Base-by-base conservation (phyloP, 2,329 filamentous ascomycete species). In the Stylonectria norvegica region DNA sequence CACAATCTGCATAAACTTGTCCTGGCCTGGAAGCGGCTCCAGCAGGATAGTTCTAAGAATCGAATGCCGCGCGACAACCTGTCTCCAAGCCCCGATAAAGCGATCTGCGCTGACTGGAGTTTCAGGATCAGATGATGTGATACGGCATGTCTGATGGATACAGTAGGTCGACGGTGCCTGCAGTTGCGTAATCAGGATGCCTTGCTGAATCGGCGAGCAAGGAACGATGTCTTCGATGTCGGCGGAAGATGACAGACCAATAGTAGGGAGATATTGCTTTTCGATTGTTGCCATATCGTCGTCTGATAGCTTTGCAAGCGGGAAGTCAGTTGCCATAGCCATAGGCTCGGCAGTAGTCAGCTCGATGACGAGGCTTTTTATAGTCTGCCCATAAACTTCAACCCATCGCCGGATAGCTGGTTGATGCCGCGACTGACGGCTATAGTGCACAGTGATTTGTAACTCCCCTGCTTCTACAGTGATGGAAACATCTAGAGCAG, bases 161-260 rank as follows among this genome's bases (percentile, higher is more conserved):
- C 16, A 19, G 9, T 19, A 56, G 15, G 34, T 29, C 10, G 28
- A 38, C 12, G 28, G 40, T 17, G 23, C 40, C 10, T 28, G 43
- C 19, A 33, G 22, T 38, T 30, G 35, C 55, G 52, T 63, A 14
- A 63, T 43, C 3, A 64, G 51, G 8, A 66, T 51, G 12, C 61
- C 62, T 10, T 59, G 51, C 23, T 65, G 62, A 40, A 61, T 55
- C 0, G 58, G 55, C 2, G 62, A 58, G 32, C 56, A 64, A 2
- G 63, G 62, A 11, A 56, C 59, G 1, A 64, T 48, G 22, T 60
- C 54, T n/a, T 64, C 54, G 10, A 66, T 47, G 0, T 41, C 25
- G 1, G 51, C 29, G n/a, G 37, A 15, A 9, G 5, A 50, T 34
- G 1, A 36, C 31, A 5, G 36, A 27, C 5, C 34, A 12, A n/a